Evolutionary conservation across 768 basidiomycete genomes (phyloP), one percentile per base, ranked within the genome.

Genomic region (Cystofilobasidium ferigula): DNA sequence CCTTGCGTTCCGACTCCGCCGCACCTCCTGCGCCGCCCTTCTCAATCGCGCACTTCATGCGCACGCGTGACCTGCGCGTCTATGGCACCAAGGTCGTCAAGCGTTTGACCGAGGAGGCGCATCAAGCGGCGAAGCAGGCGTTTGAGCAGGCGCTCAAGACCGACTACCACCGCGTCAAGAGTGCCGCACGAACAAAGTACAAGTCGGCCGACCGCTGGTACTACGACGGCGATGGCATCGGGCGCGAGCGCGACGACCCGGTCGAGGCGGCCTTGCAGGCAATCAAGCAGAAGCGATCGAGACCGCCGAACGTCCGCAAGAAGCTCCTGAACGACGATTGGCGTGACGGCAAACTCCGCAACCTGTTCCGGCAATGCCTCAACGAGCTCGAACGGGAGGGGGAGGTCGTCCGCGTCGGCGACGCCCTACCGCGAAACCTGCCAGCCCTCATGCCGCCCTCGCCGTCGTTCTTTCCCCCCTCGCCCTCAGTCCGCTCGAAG

Each of bases 11-110:
- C 51, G 8, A 14, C 26, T 14, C 51, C 28, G 8, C 51, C 3
- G 51, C 51, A 2, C 51, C 51, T 16, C 14, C 51, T 9, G 51
- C 51, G 20, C 62, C 62, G 4, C 62, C 62, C 14, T 63, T 63
- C 26, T 28, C 62, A 3, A 20, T 63, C 62, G 38, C n/a, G n/a
- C 62, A 63, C 28, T 53, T 63, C 35, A 51, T 40, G 35, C 48
- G 56, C 20, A 53, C 56, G 35, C 35, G 24, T 32, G 28, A n/a
- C 16, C 48, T 63, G 0, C 38, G 40, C 14, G 32, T 53, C 38
- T 63, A 63, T 36, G 62, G 36, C 28, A 20, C 36, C 22, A 63
- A 63, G 28, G 62, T 63, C 5, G 16, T 63, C 28, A 51, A 63
- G 18, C 48, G 62, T 0, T 24, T 38, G 7, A 28, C 53, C 8